Conservation (phyloP, 1,284 basidiomycete genomes). For the Sphaerobolus stellatus region DNA sequence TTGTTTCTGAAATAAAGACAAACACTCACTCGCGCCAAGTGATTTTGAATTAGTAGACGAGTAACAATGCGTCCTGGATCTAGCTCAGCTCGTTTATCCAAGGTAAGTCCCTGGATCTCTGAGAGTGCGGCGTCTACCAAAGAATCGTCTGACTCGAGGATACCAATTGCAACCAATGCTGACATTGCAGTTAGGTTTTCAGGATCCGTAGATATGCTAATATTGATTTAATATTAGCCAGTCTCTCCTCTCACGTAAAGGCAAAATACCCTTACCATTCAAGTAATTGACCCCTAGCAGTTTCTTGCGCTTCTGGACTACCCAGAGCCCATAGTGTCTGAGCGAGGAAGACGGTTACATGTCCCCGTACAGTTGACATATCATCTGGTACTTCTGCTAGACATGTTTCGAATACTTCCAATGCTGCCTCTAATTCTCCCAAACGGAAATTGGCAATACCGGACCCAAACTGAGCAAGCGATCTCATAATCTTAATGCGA, state of each 20-base stretch:
- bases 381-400: slow-evolving; percentile 35
- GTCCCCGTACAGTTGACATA: slow-evolving; percentile 50
- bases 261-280: slow-evolving; percentile 62
- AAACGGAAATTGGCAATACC: slow-evolving; percentile 72
- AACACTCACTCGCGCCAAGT: slow-evolving; percentile 60
- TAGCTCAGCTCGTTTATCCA: slow-evolving; percentile 58
- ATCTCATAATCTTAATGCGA: slow-evolving; percentile 43
- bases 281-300: slow-evolving; percentile 77
- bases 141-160: slow-evolving; percentile 73
- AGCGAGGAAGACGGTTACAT: slow-evolving; percentile 74
- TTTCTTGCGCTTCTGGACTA: slow-evolving; percentile 71
- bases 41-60: slow-evolving; percentile 65
- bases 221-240: slow-evolving; percentile 7
- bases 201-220: slow-evolving; percentile 64
- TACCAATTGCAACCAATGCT: slow-evolving; percentile 83
- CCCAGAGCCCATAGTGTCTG: slow-evolving; percentile 82
- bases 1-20: background rate
- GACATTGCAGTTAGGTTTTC: slow-evolving; percentile 80
- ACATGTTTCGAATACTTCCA: slow-evolving; percentile 67
- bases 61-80: slow-evolving; percentile 68
- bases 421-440: slow-evolving; percentile 60
- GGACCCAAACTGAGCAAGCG: slow-evolving; percentile 69
- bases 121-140: slow-evolving; percentile 86
- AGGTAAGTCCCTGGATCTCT: slow-evolving; percentile 70
- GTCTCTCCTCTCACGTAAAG: slow-evolving; percentile 9